A percentile compares a stretch with the other conserved stretches of the same genome.
Conservation (phyloP, 352 stramenopile genomes). For the Pythium dissimile region DNA sequence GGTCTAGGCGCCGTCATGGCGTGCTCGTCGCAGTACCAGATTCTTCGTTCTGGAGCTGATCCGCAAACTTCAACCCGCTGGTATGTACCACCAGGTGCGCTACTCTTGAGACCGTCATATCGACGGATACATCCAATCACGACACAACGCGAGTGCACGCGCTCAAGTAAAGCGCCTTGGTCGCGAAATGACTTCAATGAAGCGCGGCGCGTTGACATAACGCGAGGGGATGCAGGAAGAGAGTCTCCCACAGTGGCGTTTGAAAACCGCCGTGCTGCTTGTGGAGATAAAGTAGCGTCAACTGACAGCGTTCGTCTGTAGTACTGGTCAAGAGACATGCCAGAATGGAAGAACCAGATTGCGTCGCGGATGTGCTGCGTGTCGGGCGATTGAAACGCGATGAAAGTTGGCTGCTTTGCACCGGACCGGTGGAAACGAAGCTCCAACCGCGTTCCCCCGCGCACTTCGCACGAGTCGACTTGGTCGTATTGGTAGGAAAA, state of each 20-base stretch:
- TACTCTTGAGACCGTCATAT: constrained; percentile 1
- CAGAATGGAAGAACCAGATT: constrained; percentile 59
- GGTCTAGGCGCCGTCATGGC: constrained; percentile 3
- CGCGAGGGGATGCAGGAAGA: background rate
- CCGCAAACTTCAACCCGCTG: background rate
- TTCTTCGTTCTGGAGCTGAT: background rate
- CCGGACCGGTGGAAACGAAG: constrained; percentile 46
- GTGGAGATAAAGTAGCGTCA: too few species aligned
- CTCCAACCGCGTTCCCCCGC: constrained; percentile 35
- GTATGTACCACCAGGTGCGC: background rate
- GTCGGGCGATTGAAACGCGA: constrained; percentile 55
- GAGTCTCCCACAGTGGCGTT: too few species aligned
- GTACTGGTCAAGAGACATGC: constrained; percentile 36
- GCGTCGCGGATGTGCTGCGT: constrained; percentile 60
- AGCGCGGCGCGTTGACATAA: constrained; percentile 16
- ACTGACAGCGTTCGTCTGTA: constrained; percentile 16
- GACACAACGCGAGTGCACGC: constrained; percentile 41
- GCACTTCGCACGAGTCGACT: constrained; percentile 47
- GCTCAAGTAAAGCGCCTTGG: constrained; percentile 32
- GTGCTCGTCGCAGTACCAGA: constrained; percentile 24
- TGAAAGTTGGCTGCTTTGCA: constrained; percentile 55
- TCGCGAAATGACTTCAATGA: constrained; percentile 39
- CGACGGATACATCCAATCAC: constrained; percentile 47
- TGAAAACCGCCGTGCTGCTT: too few species aligned
- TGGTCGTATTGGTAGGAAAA: constrained; percentile 66